Base-by-base conservation (phyloP, 1,284 basidiomycete species). In the Stereum hirsutum region DNA sequence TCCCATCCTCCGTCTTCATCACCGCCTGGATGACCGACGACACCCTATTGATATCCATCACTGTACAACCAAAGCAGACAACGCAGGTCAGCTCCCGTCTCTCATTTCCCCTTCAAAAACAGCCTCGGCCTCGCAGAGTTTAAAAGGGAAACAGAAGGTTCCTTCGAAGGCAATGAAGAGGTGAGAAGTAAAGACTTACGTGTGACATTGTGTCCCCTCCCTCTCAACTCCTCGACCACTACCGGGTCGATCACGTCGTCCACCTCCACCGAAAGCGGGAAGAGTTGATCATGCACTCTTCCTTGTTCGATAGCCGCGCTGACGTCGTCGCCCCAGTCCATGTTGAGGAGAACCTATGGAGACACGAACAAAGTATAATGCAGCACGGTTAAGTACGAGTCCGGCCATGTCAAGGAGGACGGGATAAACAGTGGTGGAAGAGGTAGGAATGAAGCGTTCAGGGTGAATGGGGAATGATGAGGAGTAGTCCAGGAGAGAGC, bases 281-380 rank as follows among this genome's bases (percentile, higher is more conserved):
- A 83, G 23, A 96, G 67, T 59, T 98, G 95, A 57, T 96, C 80
- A 57, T 98, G 94, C n/a, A 96, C 58, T n/a, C 94, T 72, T 0
- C 89, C 83, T 49, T 66, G 74, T 61, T 98, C 95, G 28, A 98
- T 79, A 0, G 94, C 89, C 25, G 73, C 60, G 46, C 83, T 81
- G 25, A 87, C 60, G 54, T 95, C 81, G 63, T 89, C 69, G 0
- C 86, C 92, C 74, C 86, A 88, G 44, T 88, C 73, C 44, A 68
- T 71, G 59, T 95, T 91, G 19, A 96, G n/a, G n/a, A n/a, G n/a
- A n/a, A n/a, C n/a, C n/a, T n/a, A n/a, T n/a, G n/a, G n/a, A n/a
- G n/a, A n/a, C n/a, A n/a, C n/a, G n/a, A n/a, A n/a, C n/a, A n/a
- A n/a, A n/a, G n/a, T n/a, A n/a, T n/a, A n/a, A n/a, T n/a, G n/a